These are phyloP conservation scores for Aphanomyces astaci DNA, from an alignment of 352 stramenopile genomes.

Conservation along the genomic window DNA sequence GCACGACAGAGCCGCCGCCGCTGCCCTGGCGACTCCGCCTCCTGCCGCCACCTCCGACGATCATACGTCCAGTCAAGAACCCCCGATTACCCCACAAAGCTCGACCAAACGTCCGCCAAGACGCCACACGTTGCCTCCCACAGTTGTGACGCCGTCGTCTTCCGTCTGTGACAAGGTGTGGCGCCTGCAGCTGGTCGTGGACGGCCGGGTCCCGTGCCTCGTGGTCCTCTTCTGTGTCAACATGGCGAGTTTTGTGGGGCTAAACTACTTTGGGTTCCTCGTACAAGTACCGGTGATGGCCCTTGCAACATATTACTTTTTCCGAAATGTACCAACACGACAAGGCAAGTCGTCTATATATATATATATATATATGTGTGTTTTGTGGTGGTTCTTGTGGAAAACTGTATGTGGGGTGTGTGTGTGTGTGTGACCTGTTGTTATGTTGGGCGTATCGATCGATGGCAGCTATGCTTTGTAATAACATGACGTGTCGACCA, in stretches of 20 bases:
- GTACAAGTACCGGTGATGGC: slow-evolving; percentile 15
- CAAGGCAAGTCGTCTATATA: not conserved
- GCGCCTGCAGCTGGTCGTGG: not conserved
- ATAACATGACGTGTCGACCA: too few relatives aligned
- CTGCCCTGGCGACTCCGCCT: too few relatives aligned
- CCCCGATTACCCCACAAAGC: not conserved
- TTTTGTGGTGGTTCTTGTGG: too few relatives aligned
- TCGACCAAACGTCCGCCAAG: slow-evolving; percentile 24
- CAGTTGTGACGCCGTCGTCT: not conserved
- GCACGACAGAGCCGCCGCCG: slow-evolving; percentile 48
- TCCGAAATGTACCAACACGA: not conserved
- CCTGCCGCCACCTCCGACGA: too few relatives aligned
- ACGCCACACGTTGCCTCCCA: too few relatives aligned
- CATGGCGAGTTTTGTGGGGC: not conserved
- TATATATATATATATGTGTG: too few relatives aligned
- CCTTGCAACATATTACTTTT: slow-evolving; percentile 3
- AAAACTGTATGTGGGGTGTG: too few relatives aligned
- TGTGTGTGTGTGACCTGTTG: not conserved
- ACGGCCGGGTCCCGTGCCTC: slow-evolving; percentile 6
- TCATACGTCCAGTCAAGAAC: slow-evolving; percentile 16
- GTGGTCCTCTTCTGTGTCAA: slow-evolving; percentile 2
- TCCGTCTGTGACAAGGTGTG: too few relatives aligned
- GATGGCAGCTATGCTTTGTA: too few relatives aligned
- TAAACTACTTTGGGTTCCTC: slow-evolving; percentile 8
- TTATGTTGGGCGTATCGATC: too few relatives aligned